These are phyloP conservation scores for Abrus precatorius DNA, from an alignment of 306 rosid genomes.

Conservation along the genomic window DNA sequence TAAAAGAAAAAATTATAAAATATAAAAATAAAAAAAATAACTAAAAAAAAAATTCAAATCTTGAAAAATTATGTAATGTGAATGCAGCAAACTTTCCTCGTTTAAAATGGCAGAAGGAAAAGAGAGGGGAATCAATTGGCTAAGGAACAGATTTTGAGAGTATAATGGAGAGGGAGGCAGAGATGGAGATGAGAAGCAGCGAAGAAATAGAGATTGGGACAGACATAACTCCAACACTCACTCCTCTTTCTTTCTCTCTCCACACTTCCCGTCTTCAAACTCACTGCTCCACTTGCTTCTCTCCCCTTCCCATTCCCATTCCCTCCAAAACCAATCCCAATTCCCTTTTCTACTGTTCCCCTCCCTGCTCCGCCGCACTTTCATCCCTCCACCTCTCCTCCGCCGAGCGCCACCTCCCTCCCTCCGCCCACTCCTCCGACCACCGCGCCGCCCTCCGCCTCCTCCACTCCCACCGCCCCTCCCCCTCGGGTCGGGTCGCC, in stretches of 20 bases:
- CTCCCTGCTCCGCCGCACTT: constrained; percentile 56
- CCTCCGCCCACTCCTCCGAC: constrained; percentile 56
- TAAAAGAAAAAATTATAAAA: too few relatives aligned
- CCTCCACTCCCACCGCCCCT: constrained; percentile 52
- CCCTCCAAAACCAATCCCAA: neutral
- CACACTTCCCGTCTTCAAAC: constrained; percentile 62
- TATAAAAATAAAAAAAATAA: too few relatives aligned
- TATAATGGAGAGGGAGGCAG: neutral
- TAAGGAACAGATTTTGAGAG: too few relatives aligned
- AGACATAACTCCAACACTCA: constrained; percentile 64
- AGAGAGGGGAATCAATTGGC: too few relatives aligned
- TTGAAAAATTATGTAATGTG: too few relatives aligned
- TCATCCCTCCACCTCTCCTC: constrained; percentile 51
- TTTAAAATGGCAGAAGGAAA: too few relatives aligned
- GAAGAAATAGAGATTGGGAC: constrained; percentile 61
- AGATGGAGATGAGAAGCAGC: constrained; percentile 59
- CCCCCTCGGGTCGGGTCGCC: constrained; percentile 53
- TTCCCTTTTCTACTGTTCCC: constrained; percentile 55
- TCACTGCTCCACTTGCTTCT: constrained; percentile 72
- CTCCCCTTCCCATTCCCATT: constrained; percentile 46
- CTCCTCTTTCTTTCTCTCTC: constrained; percentile 67
- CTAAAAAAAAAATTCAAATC: too few relatives aligned
- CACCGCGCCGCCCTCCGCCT: constrained; percentile 78
- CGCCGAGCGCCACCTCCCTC: constrained; percentile 57
- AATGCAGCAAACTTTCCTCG: too few relatives aligned